Conservation (phyloP, 768 basidiomycete species). For the Lactarius indigo region DNA sequence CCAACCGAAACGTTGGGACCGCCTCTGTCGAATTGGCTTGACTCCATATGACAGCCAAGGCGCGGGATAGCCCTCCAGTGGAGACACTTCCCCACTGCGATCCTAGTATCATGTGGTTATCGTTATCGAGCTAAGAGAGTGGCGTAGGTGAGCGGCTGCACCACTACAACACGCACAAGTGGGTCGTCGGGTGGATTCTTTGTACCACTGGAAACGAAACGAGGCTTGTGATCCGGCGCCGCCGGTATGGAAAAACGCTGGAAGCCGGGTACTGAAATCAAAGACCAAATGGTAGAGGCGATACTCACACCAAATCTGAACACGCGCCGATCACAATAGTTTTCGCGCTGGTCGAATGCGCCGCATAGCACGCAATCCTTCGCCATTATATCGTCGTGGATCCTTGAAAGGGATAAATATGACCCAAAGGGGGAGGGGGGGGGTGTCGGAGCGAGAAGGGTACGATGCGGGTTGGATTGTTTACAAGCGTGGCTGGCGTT, state of each 20-base stretch:
- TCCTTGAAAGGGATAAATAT: neutral
- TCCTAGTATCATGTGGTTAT: neutral
- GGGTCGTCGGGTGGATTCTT: neutral
- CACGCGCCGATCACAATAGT: slow-evolving; percentile 7
- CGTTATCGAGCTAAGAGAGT: neutral
- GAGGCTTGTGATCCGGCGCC: slow-evolving; percentile 3
- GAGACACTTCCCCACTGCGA: neutral
- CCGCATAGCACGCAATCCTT: neutral
- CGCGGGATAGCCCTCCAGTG: neutral
- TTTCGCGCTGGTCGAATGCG: neutral
- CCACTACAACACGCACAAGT: neutral
- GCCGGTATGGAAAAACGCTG: neutral
- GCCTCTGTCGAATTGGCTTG: too few relatives aligned
- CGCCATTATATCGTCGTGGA: neutral
- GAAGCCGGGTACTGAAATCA: slow-evolving; percentile 7
- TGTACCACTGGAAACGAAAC: neutral
- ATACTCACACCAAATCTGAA: slow-evolving; percentile 9
- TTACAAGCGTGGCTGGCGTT: neutral
- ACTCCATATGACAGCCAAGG: neutral
- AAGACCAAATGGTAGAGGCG: slow-evolving; percentile 10
- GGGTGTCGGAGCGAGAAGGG: neutral
- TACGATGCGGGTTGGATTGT: neutral
- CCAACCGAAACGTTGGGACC: neutral
- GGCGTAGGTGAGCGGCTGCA: neutral
- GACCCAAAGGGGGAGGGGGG: neutral